Evolutionary conservation across 768 basidiomycete species (phyloP).

Genomic region (Boletellus ananas): DNA sequence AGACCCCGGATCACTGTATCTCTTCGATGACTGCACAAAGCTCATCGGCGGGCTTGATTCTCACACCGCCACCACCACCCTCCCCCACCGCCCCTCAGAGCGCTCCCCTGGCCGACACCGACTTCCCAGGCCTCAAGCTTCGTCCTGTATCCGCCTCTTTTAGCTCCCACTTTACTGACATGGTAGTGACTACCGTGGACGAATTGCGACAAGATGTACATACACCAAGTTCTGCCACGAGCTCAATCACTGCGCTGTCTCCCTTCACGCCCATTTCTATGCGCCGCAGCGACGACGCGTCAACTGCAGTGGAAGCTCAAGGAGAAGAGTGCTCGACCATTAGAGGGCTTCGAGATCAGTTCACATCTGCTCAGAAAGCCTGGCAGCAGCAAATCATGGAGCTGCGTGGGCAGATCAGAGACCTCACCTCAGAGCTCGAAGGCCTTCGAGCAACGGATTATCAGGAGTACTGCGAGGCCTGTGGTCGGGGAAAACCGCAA

Average conservation of each 20-base stretch:
- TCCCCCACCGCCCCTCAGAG: constrained; percentile 43
- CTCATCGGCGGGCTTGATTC: constrained; percentile 10
- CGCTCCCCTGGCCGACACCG: constrained; percentile 59
- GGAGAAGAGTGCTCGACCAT: constrained; percentile 47
- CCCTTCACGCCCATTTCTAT: constrained; percentile 44
- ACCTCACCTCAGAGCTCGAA: constrained; percentile 67
- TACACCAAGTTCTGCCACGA: constrained; percentile 48
- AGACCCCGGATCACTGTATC: constrained; percentile 12
- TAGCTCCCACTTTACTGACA: constrained; percentile 59
- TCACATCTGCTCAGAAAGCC: constrained; percentile 50
- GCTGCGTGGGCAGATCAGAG: constrained; percentile 67
- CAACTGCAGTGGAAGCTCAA: constrained; percentile 21
- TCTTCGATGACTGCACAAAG: constrained; percentile 11
- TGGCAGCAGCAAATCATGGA: constrained; percentile 78
- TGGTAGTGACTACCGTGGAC: constrained; percentile 28
- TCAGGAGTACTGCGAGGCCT: constrained; percentile 51
- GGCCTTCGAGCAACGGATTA: constrained; percentile 43
- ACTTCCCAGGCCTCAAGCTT: constrained; percentile 65
- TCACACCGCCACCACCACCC: constrained; percentile 6
- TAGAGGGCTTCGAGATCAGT: constrained; percentile 57
- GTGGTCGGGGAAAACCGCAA: constrained; percentile 48
- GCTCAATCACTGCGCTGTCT: constrained; percentile 39
- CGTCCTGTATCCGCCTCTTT: constrained; percentile 77
- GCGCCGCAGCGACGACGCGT: constrained; percentile 34
- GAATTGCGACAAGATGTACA: constrained; percentile 40